Evolutionary conservation across 805 yeast genomes (phyloP).

Genomic region (Candida stauntonica): DNA sequence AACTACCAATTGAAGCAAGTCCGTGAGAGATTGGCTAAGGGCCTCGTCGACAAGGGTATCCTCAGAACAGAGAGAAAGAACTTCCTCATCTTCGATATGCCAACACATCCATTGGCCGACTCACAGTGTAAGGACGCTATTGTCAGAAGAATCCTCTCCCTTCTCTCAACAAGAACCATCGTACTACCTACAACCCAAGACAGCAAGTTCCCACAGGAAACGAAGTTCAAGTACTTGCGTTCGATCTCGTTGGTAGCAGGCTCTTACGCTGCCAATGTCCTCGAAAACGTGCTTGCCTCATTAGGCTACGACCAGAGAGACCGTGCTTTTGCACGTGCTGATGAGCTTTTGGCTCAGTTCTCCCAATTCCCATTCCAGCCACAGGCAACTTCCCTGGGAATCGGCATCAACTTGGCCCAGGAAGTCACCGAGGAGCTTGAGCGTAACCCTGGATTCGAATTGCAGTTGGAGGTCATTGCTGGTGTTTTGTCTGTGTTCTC

Average conservation of each 20-base stretch:
- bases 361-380: constrained; percentile 80
- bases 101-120: constrained; percentile 95
- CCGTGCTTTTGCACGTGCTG: constrained; percentile 90
- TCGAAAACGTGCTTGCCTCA: constrained; percentile 78
- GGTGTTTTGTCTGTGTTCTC: constrained; percentile 89
- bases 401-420: constrained; percentile 62
- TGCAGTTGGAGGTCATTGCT: constrained; percentile 83
- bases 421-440: constrained; percentile 42
- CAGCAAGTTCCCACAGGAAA: constrained; percentile 63
- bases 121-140: constrained; percentile 78
- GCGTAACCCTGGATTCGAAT: constrained; percentile 40
- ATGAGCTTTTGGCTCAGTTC: constrained; percentile 77
- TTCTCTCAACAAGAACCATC: constrained; percentile 70
- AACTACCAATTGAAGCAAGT: constrained; percentile 96
- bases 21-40: constrained; percentile 93
- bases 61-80: constrained; percentile 93
- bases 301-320: constrained; percentile 86
- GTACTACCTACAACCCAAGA: constrained; percentile 41
- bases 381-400: constrained; percentile 56
- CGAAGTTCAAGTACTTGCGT: constrained; percentile 68
- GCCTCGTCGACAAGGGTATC: constrained; percentile 94
- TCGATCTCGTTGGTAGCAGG: constrained; percentile 81
- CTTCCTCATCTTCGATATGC: constrained; percentile 94
- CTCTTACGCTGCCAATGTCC: constrained; percentile 92
- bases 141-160: constrained; percentile 61